Evolutionary conservation across 495 filamentous ascomycete genomes (phyloP).

Genomic region (Chaetomium fimeti): DNA sequence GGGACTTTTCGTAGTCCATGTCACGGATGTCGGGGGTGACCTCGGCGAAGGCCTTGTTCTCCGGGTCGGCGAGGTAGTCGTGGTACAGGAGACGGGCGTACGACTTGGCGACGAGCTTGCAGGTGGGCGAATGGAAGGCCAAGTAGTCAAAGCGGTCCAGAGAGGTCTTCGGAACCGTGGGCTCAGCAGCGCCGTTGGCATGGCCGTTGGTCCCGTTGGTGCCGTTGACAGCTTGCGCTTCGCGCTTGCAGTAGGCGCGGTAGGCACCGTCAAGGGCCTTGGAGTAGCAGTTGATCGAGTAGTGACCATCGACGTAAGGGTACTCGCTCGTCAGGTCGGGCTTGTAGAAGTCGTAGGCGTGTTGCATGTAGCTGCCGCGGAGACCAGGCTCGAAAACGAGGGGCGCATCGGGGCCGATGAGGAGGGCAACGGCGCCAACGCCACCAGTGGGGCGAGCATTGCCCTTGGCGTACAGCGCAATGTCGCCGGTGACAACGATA

Average conservation of each 20-base stretch:
- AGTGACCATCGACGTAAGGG: constrained; percentile 94
- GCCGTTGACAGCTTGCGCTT: constrained; percentile 57
- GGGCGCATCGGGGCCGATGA: constrained; percentile 90
- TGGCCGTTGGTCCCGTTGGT: constrained; percentile 57
- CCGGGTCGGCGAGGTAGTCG: constrained; percentile 81
- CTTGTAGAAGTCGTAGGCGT: constrained; percentile 99
- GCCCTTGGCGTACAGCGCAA: constrained; percentile 97
- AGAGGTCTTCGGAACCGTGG: constrained; percentile 59
- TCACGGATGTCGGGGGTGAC: constrained; percentile 83
- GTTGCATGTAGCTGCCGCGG: constrained; percentile 86
- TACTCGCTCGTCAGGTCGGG: constrained; percentile 97
- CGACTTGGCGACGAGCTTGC: constrained; percentile 95
- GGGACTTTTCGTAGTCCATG: constrained; percentile 77
- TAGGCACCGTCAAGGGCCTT: constrained; percentile 95
- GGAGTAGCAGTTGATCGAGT: constrained; percentile 91
- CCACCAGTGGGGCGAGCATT: constrained; percentile 93
- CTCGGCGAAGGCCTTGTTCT: constrained; percentile 74
- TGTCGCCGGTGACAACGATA: constrained; percentile 92
- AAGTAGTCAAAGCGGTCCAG: constrained; percentile 96
- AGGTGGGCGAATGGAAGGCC: constrained; percentile 92
- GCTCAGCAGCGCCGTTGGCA: constrained; percentile 42
- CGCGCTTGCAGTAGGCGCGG: constrained; percentile 87
- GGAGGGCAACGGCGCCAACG: constrained; percentile 90
- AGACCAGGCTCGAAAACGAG: constrained; percentile 89
- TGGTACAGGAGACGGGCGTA: constrained; percentile 96